Conservation (phyloP, 805 yeast genomes). For the Nadsonia fulvescens region DNA sequence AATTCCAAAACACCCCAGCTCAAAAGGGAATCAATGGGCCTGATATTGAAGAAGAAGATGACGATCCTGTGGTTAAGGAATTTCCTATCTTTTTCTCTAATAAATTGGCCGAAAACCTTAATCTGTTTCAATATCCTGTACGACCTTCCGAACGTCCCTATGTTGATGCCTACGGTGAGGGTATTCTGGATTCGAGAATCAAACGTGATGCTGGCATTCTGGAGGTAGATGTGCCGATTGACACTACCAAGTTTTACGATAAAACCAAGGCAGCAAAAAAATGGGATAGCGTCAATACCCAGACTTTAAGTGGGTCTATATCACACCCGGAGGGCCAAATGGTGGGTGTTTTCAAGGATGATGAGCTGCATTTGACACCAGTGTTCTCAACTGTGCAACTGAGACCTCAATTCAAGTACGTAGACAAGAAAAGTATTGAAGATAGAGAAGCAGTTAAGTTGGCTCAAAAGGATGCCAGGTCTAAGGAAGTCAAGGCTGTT, state of each 20-base stretch:
- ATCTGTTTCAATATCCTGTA: constrained; percentile 45
- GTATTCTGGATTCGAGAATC: constrained; percentile 28
- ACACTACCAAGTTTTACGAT: constrained; percentile 52
- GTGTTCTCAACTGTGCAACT: constrained; percentile 55
- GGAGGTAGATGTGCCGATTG: constrained; percentile 63
- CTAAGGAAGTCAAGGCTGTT: constrained; percentile 38
- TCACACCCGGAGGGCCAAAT: constrained; percentile 17
- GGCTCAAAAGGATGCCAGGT: constrained; percentile 25
- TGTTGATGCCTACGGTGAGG: constrained; percentile 20
- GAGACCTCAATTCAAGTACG: constrained; percentile 64
- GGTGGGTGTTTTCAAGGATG: constrained; percentile 24
- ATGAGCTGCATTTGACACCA: constrained; percentile 42
- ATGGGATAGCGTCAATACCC: constrained; percentile 48
- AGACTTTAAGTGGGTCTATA: constrained; percentile 56
- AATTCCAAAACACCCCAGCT: no score
- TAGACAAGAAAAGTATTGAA: constrained; percentile 37
- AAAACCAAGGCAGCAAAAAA: constrained; percentile 35
- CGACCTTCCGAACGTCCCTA: constrained; percentile 28
- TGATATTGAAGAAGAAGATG: constrained; percentile 15
- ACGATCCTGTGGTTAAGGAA: constrained; percentile 44
- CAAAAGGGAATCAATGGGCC: no score
- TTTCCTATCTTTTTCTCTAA: constrained; percentile 35
- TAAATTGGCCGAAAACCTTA: constrained; percentile 17
- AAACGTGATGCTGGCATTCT: constrained; percentile 47
- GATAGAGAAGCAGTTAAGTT: constrained; percentile 24